These are phyloP conservation scores for Aspergillus sp. DNA, from an alignment of 2,329 filamentous ascomycete species.

Conservation along the genomic window DNA sequence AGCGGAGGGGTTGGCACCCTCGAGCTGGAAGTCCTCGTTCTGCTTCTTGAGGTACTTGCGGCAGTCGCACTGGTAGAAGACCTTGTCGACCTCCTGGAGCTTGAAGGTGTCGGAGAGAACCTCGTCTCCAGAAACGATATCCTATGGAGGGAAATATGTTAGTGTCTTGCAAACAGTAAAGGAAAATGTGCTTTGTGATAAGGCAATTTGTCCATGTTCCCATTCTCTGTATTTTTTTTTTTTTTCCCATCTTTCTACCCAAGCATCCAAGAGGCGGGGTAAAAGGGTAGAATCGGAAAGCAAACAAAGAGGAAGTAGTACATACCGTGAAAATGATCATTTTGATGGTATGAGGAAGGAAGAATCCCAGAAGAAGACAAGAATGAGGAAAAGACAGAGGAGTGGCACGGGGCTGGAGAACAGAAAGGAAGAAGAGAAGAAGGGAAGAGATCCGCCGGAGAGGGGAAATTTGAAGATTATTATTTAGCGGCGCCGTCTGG, in stretches of 20 bases:
- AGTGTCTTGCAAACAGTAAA: neutral
- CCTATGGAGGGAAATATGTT: constrained; percentile 54
- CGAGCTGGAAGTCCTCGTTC: constrained; percentile 60
- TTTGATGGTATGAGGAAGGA: constrained; percentile 45
- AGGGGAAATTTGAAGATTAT: constrained; percentile 33
- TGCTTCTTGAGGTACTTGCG: constrained; percentile 79
- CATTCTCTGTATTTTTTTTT: neutral
- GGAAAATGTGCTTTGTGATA: no score
- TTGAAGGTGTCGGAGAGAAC: constrained; percentile 94
- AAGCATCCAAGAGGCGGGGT: neutral
- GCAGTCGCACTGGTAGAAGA: constrained; percentile 90
- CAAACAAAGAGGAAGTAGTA: neutral
- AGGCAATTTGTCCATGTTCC: no score
- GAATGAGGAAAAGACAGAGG: constrained; percentile 17
- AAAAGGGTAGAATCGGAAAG: neutral
- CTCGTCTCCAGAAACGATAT: constrained; percentile 87
- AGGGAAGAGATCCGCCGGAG: constrained; percentile 21
- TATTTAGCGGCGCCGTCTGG: constrained; percentile 23
- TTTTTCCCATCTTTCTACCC: constrained; percentile 2
- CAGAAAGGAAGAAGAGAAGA: constrained; percentile 29
- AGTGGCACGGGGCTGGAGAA: constrained; percentile 25
- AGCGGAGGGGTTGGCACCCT: constrained; percentile 92
- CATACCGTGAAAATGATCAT: constrained; percentile 74
- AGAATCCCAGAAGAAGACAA: constrained; percentile 22
- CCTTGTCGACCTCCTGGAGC: constrained; percentile 73